Base-by-base conservation (phyloP, 164 flowering plant genomes). In the Cinnamomum chago region DNA sequence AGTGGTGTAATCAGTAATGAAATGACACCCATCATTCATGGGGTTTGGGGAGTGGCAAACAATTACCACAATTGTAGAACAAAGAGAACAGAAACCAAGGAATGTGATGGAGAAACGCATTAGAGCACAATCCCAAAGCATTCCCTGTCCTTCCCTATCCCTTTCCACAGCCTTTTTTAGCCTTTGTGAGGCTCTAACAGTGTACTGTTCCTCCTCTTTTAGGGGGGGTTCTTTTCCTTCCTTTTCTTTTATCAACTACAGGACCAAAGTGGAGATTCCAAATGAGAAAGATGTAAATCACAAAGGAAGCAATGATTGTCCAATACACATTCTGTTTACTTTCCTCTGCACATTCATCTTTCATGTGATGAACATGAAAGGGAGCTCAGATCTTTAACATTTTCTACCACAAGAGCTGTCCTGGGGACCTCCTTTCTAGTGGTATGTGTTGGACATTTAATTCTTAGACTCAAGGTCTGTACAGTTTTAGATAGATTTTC, bases 241-340 rank as follows among this genome's bases (percentile, higher is more conserved):
- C 60, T 14, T 55, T 55, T 55, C 60, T 55, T 20, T 20, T 14
- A 15, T 17, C 60, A 15, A 14, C n/a, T 15, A 55, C 17, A 55
- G 60, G 60, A 55, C n/a, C 20, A 55, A 55, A 55, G 60, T 20
- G 13, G n/a, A 55, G 60, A 55, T 55, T 55, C 60, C 60, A 55
- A 4, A 55, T 55, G 60, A 55, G 60, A 55, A 55, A 55, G 60
- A 55, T 55, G 60, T 55, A 55, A 17, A 55, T 55, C 60, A 55
- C 60, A 55, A 55, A 55, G 60, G 60, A 55, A 55, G 60, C 60
- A 55, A 55, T 55, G 60, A 55, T 55, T 55, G 60, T 55, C 60
- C n/a, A 55, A 55, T 55, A 5, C 60, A 55, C 17, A 55, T 55
- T 18, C n/a, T 20, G n/a, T 55, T 55, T 55, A 40, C 47, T 40